Evolutionary conservation across 352 stramenopile genomes (phyloP), one percentile per base, ranked within the genome.

Genomic region (Phytophthora foliorum): DNA sequence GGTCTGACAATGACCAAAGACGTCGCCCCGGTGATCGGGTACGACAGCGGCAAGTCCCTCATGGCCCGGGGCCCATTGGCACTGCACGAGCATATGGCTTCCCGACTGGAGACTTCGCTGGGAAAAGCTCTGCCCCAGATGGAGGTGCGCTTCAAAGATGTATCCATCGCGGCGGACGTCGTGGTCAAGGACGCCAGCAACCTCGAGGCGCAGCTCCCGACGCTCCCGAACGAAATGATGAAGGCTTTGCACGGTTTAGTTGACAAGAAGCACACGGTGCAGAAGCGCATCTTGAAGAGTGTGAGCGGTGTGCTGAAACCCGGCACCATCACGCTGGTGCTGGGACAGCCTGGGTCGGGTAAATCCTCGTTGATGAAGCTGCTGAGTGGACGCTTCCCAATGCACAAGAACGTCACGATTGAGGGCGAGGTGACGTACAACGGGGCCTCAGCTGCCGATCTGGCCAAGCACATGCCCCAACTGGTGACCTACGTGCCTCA

Each of bases 401-500:
- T 38, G 13, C 32, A 50, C 27, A 74, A 70, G 57, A 67, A 75
- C 41, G 29, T 71, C 13, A 39, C 34, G 5, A 34, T 72, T 8
- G 57, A 72, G 2, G 69, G 69, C 17, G 52, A 72, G 17, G 63
- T 77, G 27, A 57, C 52, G 4, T 76, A 73, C 69, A 77, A 75
- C 41, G 66, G 67, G 14, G 27, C 59, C 4, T 14, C 53, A 0
- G 8, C 44, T 24, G 41, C 39, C 6, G 52, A 67, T 3, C 34
- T 75, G 34, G 34, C 17, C 16, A 41, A 56, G 19, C 51, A 51
- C 8, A 29, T 81, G 24, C 56, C 62, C 45, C 64, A 76, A 34
- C 56, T 70, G n/a, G 29, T 69, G 38, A 32, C 63, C n/a, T 78
- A 78, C 55, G 70, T 78, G 10, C 50, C 57, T 0, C 72, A 80